Base-by-base conservation (phyloP, 73 alveolate genomes). In the Stentor coeruleus region DNA sequence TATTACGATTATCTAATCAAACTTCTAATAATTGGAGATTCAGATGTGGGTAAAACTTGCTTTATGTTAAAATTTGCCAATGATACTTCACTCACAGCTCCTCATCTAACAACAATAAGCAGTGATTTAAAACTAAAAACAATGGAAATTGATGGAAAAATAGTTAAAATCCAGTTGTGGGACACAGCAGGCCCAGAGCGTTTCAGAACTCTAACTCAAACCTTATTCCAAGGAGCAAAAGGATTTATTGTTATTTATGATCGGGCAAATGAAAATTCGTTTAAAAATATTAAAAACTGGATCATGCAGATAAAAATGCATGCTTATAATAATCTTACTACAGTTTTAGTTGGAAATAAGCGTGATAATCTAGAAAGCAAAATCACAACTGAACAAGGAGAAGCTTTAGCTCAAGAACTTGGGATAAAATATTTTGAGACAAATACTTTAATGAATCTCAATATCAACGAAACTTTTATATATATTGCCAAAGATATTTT, bases 321-420 rank as follows among this genome's bases (percentile, higher is more conserved):
- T 49, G 6, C 28, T 49, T 49, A 6, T 11, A 20, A 86, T 26
- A 96, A 95, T 74, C 92, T 90, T 37, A 81, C 87, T 11, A 35
- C 87, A 26, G 82, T 92, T 58, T 55, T 95, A n/a, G 90, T 91
- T 15, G 99, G 98, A 1, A 95, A 92, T 84, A 95, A 95, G 79
- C 3, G 93, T 14, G 99, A 95, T 85, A 84, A 59, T 2, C 91
- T 82, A 37, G 77, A 86, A 55, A 85, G 98, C 59, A 84, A 58
- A 31, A 95, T 95, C 30, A 28, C 90, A 2, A 73, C 49, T 49
- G 93, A 92, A 37, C 96, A 95, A 74, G 96, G 93, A 3, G 81
- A 86, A 55, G 77, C 83, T 14, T 86, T 88, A 77, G 93, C 97
- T 15, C 76, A 81, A 11, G 20, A 6, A 11, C 20, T 11, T 49